Base-by-base conservation (phyloP, 2,329 filamentous ascomycete species). In the Boeremia exigua region DNA sequence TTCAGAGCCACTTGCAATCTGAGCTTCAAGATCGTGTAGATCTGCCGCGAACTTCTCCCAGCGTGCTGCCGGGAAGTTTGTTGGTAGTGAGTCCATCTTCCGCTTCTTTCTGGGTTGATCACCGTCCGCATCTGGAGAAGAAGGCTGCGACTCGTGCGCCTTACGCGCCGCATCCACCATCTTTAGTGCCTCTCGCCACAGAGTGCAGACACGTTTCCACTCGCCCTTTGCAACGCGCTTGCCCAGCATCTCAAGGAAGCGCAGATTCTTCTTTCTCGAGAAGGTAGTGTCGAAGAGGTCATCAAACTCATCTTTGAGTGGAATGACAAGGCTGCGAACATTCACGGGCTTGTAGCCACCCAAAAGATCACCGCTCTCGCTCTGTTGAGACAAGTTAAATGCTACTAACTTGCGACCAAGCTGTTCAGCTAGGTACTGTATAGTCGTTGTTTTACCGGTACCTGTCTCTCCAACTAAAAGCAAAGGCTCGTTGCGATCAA, bases 381-480 rank as follows among this genome's bases (percentile, higher is more conserved):
- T 98, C 74, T 99, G 96, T 72, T 99, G 96, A 0, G 95, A 99
- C 72, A 99, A 76, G 71, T 99, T 99, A 70, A 99, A 92, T 2
- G 93, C 91, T 0, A 92, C 90, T 11, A 99, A 84, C 67, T 91
- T 96, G 70, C 92, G 90, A 1, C 93, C 91, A 27, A 97, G 82
- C 3, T 89, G 84, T 54, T 90, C 88, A 0, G 95, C 92, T 52
- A 99, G 81, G 71, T 97, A 92, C 74, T 99, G 95, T 12, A 99
- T 88, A 25, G 95, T 90, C 0, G 95, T 96, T 0, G 95, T 99
- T 78, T 99, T 99, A 67, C 95, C 95, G 46, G 96, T 97, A 80
- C 95, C 95, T 7, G 95, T 99, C 79, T 99, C 95, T 71, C 95
- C 95, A n/a, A 99, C 95, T 27, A 99, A 85, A 15, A 99, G 79